Percentiles rank a stretch among this genome's conserved stretches.
These are phyloP conservation scores for Ciborinia camelliae DNA, from an alignment of 2,329 filamentous ascomycete species.

Conservation along the genomic window DNA sequence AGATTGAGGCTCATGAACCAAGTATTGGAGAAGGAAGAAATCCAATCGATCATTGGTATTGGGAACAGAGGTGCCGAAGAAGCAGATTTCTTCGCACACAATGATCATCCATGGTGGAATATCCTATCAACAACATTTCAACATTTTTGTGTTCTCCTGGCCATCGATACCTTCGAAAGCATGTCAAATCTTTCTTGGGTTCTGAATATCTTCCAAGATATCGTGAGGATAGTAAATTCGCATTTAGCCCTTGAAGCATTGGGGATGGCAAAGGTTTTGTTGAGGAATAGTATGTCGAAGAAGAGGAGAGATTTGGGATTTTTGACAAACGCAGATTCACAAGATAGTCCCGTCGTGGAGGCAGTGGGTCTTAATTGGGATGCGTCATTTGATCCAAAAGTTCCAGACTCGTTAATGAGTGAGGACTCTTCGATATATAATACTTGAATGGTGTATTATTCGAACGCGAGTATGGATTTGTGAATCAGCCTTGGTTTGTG, in stretches of 20 bases:
- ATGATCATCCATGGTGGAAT: constrained; percentile 30
- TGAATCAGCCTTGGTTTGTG: not conserved
- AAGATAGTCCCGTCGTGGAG: constrained; percentile 7
- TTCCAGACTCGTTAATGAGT: constrained; percentile 15
- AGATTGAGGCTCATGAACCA: constrained; percentile 20
- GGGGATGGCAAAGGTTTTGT: constrained; percentile 27
- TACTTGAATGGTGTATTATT: not conserved
- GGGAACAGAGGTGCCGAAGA: constrained; percentile 24
- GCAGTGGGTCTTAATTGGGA: constrained; percentile 28
- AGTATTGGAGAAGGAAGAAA: constrained; percentile 7
- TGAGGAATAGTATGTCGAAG: constrained; percentile 25
- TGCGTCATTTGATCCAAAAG: constrained; percentile 26
- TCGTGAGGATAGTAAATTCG: constrained; percentile 22
- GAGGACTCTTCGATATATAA: constrained; percentile 16
- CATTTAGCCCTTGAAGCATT: constrained; percentile 28
- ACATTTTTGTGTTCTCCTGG: constrained; percentile 28
- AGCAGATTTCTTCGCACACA: constrained; percentile 21
- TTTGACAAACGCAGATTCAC: constrained; percentile 21
- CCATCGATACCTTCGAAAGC: constrained; percentile 26
- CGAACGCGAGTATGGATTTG: not conserved
- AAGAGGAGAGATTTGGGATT: constrained; percentile 23
- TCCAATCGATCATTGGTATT: constrained; percentile 1
- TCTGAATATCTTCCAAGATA: constrained; percentile 26
- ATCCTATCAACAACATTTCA: constrained; percentile 29
- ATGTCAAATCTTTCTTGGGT: constrained; percentile 25